Evolutionary conservation across 345 rosid species (phyloP), one percentile per base, ranked within the genome.

Genomic region (Erysimum cheiranthoides): DNA sequence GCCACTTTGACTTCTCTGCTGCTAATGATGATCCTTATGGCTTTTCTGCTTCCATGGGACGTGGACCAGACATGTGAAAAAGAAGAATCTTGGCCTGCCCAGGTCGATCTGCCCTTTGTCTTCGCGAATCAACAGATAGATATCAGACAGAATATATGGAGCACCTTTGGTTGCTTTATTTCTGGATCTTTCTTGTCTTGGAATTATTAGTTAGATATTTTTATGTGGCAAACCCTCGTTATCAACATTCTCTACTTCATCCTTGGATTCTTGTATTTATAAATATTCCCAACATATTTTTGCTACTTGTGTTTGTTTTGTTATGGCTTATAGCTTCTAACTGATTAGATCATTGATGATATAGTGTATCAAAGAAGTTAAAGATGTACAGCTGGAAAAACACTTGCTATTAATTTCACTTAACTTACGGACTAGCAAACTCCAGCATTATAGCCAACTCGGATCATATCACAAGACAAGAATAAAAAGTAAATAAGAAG

Each of bases 1-100:
- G 60, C 46, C 71, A 49, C 16, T 50, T 59, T 58, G 73, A 42
- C 53, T 34, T 72, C 81, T 40, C 73, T 38, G 64, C 70, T 25
- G 64, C 8, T 52, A 54, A 50, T 71, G 73, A 70, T n/a, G 45
- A 56, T 64, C 72, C 62, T 32, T 49, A 8, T 40, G 72, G 32
- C 42, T 49, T 71, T 40, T 25, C 53, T 65, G 39, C 63, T 14
- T 31, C 31, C 35, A 54, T 63, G 60, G 53, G 75, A 56, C 60
- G 4, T 14, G 66, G 51, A 45, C 66, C 80, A 62, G 28, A 61
- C 30, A 25, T 35, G 3, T 76, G 65, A 63, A 8, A 45, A 53
- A 34, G 3, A 40, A 42, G 58, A 61, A 51, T 61, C 49, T 28
- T 76, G 50, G 8, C 32, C 63, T 21, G 58, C 50, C 63, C 36